Base-by-base conservation (phyloP, 345 rosid genomes). In the Euclidium syriacum region DNA sequence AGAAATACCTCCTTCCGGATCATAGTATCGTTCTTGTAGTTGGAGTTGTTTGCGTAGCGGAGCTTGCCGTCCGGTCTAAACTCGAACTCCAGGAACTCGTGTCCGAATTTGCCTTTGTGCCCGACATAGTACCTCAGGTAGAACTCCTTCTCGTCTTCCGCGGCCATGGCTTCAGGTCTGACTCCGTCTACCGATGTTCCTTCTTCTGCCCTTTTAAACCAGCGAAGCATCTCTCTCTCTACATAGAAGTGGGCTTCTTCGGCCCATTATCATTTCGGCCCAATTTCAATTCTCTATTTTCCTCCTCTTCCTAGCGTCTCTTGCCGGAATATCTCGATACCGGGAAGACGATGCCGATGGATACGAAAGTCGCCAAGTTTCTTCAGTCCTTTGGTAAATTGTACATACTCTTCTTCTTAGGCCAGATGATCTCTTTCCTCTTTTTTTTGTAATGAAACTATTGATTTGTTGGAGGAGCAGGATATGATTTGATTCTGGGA, bases 21-120 rank as follows among this genome's bases (percentile, higher is more conserved):
- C 89, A 94, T 94, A 50, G 92, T 90, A 79, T 94, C 97, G 84
- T 94, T 94, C 76, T 94, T 94, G 90, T 94, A 94, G 79, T 94
- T 94, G 30, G 97, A 94, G 78, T 94, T 94, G 71, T 94, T 94
- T 54, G 99, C 99, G 75, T 94, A 94, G 4, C 99, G 88, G 59
- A 94, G 97, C 83, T 94, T 94, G 19, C 99, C 97, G 46, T 87
- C 97, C 0, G 90, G 82, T 72, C 96, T 68, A 79, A 94, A 94
- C 86, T 90, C 97, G 80, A 94, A 94, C 90, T 94, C 99, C 71
- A 94, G 43, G 72, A 94, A 94, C 86, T 94, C 97, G 78, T 90
- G 99, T 2, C 99, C 99, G 58, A 94, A 94, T 62, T 94, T 94
- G 10, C 99, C 99, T 73, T 88, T 94, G 88, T 94, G 97, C 10